Evolutionary conservation across 441 rosid species (phyloP).

Genomic region (Hura crepitans): DNA sequence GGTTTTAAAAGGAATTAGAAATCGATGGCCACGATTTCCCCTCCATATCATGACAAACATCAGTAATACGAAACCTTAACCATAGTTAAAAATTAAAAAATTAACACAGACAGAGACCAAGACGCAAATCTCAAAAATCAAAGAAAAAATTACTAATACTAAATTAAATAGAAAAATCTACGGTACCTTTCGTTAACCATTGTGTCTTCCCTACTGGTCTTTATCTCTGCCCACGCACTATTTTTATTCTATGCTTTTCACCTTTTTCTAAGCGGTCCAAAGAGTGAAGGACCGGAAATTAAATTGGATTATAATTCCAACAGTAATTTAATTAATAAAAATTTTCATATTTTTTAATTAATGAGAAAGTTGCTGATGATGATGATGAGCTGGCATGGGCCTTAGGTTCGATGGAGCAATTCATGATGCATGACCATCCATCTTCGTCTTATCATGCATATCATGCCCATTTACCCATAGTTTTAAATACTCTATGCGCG

Average conservation of each 20-base stretch:
- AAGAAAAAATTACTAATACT: neutral
- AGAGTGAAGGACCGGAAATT: neutral
- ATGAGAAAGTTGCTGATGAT: neutral
- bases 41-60: conserved; percentile 30
- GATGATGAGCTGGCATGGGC: conserved; percentile 22
- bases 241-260: neutral
- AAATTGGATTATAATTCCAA: no score
- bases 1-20: conserved; percentile 35
- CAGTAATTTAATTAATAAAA: neutral
- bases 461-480: conserved; percentile 18
- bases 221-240: conserved; percentile 3
- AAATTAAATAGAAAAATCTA: conserved; percentile 4
- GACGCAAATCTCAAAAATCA: conserved; percentile 39
- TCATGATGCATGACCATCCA: conserved; percentile 42
- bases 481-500: neutral
- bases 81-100: conserved; percentile 16
- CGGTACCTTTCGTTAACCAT: neutral
- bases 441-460: conserved; percentile 29
- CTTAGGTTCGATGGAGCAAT: conserved; percentile 21
- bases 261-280: conserved; percentile 44
- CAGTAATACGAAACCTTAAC: conserved; percentile 16
- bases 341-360: neutral
- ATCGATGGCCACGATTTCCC: conserved; percentile 52
- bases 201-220: neutral
- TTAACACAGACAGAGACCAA: neutral